A percentile compares a stretch with the other conserved stretches of the same genome.
These are phyloP conservation scores for Pythium phragmiticola DNA, from an alignment of 352 stramenopile species.

Conservation along the genomic window DNA sequence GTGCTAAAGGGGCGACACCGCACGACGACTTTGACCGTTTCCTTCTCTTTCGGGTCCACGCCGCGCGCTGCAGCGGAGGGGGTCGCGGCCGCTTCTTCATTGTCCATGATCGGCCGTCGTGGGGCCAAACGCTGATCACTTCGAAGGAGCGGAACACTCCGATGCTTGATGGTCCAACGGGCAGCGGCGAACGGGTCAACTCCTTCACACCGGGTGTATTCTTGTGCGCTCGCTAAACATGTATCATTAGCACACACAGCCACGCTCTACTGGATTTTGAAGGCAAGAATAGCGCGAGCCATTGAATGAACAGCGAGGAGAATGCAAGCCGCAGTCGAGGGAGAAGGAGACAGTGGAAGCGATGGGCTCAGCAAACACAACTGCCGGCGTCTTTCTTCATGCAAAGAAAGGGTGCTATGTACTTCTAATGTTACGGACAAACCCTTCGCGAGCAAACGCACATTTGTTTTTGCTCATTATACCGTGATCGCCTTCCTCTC, in stretches of 20 bases:
- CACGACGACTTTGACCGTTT: slow-evolving; percentile 89
- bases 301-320: background rate
- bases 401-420: too few relatives aligned
- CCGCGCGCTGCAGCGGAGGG: background rate
- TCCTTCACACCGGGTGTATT: background rate
- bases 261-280: background rate
- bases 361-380: too few relatives aligned
- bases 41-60: slow-evolving; percentile 50
- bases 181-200: background rate
- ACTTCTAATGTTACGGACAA: too few relatives aligned
- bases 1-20: slow-evolving; percentile 83
- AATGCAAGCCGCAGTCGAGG: too few relatives aligned
- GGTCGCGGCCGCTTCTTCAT: background rate
- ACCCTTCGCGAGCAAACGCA: too few relatives aligned
- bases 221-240: background rate
- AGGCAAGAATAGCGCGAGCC: background rate
- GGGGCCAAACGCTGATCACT: too few relatives aligned
- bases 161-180: background rate
- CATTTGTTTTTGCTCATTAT: too few relatives aligned
- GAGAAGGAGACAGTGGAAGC: too few relatives aligned
- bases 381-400: too few relatives aligned
- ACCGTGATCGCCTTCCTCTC: too few relatives aligned
- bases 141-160: too few relatives aligned
- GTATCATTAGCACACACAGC: slow-evolving; percentile 3
- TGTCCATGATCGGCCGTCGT: slow-evolving; percentile 6